Conservation (phyloP, 208 protist genomes). For the Acanthamoeba royreba region DNA sequence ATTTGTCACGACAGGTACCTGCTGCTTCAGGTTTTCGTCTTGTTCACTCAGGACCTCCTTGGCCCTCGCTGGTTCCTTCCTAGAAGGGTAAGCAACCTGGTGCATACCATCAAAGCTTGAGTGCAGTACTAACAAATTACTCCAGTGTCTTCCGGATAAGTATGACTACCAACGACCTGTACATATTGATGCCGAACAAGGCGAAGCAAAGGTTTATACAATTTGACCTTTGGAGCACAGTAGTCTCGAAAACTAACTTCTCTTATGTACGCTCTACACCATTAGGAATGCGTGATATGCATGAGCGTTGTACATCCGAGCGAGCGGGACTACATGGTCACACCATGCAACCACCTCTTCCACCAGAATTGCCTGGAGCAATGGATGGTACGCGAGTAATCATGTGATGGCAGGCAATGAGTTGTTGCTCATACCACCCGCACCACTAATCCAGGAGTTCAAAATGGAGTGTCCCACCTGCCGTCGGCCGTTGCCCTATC, state of each 20-base stretch:
- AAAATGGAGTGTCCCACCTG: conserved; percentile 43
- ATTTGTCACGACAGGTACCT: conserved; percentile 11
- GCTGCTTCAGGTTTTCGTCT: conserved; percentile 43
- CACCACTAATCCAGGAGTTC: not conserved
- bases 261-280: too few species aligned
- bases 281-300: conserved; percentile 44
- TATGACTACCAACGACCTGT: conserved; percentile 68
- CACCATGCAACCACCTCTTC: conserved; percentile 46
- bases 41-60: conserved; percentile 58
- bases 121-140: not conserved
- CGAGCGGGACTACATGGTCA: conserved; percentile 26
- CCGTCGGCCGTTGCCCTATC: not conserved
- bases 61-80: conserved; percentile 73
- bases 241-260: too few species aligned
- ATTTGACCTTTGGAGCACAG: not conserved
- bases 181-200: not conserved
- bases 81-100: conserved; percentile 1
- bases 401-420: not conserved
- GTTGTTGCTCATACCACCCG: too few species aligned
- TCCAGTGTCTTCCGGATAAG: conserved; percentile 65
- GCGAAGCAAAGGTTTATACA: not conserved
- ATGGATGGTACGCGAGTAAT: conserved; percentile 4
- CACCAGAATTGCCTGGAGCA: conserved; percentile 25
- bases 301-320: not conserved
- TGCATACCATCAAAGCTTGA: not conserved